Evolutionary conservation across 1,284 basidiomycete genomes (phyloP), one percentile per base, ranked within the genome.

Genomic region (Microbotryum scabiosae): DNA sequence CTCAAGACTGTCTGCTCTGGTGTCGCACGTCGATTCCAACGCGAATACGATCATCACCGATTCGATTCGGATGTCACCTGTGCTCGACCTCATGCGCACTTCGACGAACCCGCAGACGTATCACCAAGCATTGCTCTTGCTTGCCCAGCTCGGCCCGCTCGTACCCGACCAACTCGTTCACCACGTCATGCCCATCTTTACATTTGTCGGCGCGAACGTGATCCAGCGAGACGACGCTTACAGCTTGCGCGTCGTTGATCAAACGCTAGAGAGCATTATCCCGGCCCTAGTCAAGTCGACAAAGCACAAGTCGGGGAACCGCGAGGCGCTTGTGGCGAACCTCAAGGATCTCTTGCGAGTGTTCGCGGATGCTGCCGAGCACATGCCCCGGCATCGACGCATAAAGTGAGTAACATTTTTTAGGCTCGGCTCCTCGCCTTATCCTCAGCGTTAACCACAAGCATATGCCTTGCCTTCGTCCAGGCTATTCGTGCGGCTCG

Each of bases 151-250:
- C 55, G 88, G 91, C 2, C 82, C 84, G 36, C 79, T 97, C 50
- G 85, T 87, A 0, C 92, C 93, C 0, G 90, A 94, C 62, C 86
- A 89, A 9, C 90, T 96, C 18, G 79, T 97, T 32, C 90, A 90
- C 74, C 92, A 96, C 71, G 83, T 97, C 63, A 97, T 98, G 91
- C 93, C 96, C 7, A 87, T 99, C 60, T 97, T 99, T 78, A 97
- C 94, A 0, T 98, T 97, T 78, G 97, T 98, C 86, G 94, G 96
- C 30, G 88, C 90, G 9, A 91, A 91, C 62, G 86, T 97, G 25
- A 87, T 98, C 77, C 92, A 97, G 74, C 82, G 93, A 51, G 96
- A 99, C 72, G 96, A 99, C 73, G 84, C 87, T 0, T 94, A 93
- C 76, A 94, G 88, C 73, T 93, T 97, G 78, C 84, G 85, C 32